Percentiles rank a stretch among this genome's conserved stretches.
phyloP scores from a whole-genome alignment of 2,329 filamentous ascomycete species.

The Pseudogymnoascus sp. region DNA sequence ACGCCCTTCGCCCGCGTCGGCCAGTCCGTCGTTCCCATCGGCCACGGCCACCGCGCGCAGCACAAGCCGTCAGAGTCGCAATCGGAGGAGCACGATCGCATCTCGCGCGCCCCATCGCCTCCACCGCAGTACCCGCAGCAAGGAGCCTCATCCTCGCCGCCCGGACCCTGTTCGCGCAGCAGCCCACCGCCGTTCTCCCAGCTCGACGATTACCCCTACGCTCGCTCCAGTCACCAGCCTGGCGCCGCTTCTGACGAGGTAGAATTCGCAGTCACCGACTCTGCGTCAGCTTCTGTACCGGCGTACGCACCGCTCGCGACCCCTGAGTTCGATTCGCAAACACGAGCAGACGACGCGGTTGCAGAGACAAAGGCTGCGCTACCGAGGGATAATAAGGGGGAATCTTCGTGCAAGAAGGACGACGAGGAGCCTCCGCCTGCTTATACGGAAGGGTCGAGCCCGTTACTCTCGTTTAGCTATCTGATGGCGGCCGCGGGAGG shows the following conservation, averaged over 20 bases:
- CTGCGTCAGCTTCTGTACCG: slow-evolving; percentile 37
- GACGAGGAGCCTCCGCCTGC: slow-evolving; percentile 92
- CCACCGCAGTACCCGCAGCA: slow-evolving; percentile 43
- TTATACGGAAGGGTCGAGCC: slow-evolving; percentile 91
- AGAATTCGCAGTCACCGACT: slow-evolving; percentile 32
- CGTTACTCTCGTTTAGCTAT: slow-evolving; percentile 86
- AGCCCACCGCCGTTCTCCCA: background rate
- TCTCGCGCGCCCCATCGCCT: slow-evolving; percentile 40
- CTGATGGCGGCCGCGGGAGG: slow-evolving; percentile 97
- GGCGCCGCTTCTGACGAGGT: slow-evolving; percentile 30
- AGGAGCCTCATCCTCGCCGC: slow-evolving; percentile 40
- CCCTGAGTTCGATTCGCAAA: background rate
- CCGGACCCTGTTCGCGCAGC: slow-evolving; percentile 40
- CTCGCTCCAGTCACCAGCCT: slow-evolving; percentile 43
- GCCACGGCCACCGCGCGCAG: slow-evolving; percentile 18
- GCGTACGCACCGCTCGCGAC: slow-evolving; percentile 43
- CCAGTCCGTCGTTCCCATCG: slow-evolving; percentile 35
- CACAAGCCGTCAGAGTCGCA: slow-evolving; percentile 27
- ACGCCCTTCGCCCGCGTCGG: slow-evolving; percentile 38
- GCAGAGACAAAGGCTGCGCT: slow-evolving; percentile 80
- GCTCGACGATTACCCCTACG: slow-evolving; percentile 41
- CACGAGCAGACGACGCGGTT: slow-evolving; percentile 40
- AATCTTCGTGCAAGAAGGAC: slow-evolving; percentile 65
- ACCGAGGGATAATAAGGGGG: slow-evolving; percentile 72
- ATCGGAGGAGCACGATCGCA: slow-evolving; percentile 26